Evolutionary conservation across 164 flowering plant genomes (phyloP).

Genomic region (Buxus sempervirens): DNA sequence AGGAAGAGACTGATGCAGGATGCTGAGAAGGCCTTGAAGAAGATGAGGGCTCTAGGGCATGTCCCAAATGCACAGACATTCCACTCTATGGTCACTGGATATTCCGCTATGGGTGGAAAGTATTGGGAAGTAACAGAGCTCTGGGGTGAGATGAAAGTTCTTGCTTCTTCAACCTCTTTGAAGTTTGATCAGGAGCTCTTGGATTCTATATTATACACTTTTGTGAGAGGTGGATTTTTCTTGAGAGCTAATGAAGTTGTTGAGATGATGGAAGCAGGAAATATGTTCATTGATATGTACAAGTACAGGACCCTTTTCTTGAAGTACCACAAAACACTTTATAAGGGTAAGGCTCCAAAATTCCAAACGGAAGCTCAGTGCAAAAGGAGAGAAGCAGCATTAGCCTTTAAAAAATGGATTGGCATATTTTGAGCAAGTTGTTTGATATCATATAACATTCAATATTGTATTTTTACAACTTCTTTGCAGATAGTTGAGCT

Average conservation of each 20-base stretch:
- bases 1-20: constrained; percentile 91
- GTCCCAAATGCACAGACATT: constrained; percentile 91
- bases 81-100: constrained; percentile 90
- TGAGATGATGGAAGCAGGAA: constrained; percentile 73
- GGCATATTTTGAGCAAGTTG: constrained; percentile 73
- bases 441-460: constrained; percentile 23
- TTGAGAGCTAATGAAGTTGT: constrained; percentile 85
- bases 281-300: constrained; percentile 88
- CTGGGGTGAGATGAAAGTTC: constrained; percentile 95
- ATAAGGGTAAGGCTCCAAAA: constrained; percentile 77
- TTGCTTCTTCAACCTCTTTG: constrained; percentile 53
- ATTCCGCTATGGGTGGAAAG: constrained; percentile 89
- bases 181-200: constrained; percentile 90
- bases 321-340: constrained; percentile 82
- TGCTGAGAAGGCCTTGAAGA: constrained; percentile 93
- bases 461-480: too few species aligned
- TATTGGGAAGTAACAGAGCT: constrained; percentile 81
- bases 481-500: too few species aligned
- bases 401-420: constrained; percentile 79
- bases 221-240: constrained; percentile 95
- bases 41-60: constrained; percentile 82
- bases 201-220: constrained; percentile 82
- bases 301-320: constrained; percentile 76
- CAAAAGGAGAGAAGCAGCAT: constrained; percentile 79
- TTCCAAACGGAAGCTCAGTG: constrained; percentile 76